phyloP scores from a whole-genome alignment of 176 grass and related monocot species.

The Poa pratensis region DNA sequence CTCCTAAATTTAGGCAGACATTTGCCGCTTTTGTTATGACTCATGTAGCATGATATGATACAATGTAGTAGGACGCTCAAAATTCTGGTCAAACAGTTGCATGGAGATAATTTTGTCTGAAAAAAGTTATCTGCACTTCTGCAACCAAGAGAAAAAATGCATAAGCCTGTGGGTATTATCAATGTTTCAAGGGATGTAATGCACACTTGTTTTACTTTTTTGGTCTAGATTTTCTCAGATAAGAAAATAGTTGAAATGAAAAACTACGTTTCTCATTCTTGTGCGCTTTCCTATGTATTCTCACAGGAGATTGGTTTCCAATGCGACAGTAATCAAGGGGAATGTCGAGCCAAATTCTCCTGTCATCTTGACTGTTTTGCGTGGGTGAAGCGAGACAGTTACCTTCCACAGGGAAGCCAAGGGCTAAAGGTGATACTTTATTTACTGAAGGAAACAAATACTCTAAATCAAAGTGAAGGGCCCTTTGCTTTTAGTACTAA shows the following conservation, averaged over 20 bases:
- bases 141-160: slow-evolving; percentile 22
- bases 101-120: slow-evolving; percentile 2
- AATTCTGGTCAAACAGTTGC: slow-evolving; percentile 31
- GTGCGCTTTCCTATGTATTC: slow-evolving; percentile 37
- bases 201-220: slow-evolving; percentile 15
- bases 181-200: neutral
- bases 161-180: neutral
- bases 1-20: slow-evolving; percentile 9
- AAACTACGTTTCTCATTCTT: slow-evolving; percentile 29
- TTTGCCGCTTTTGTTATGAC: slow-evolving; percentile 13
- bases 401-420: slow-evolving; percentile 98
- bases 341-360: slow-evolving; percentile 97
- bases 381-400: slow-evolving; percentile 99
- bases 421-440: slow-evolving; percentile 85
- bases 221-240: slow-evolving; percentile 10
- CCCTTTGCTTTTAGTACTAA: slow-evolving; percentile 8
- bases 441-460: slow-evolving; percentile 30
- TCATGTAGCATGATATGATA: slow-evolving; percentile 14
- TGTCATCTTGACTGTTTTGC: slow-evolving; percentile 99
- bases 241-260: slow-evolving; percentile 11
- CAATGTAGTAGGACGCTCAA: slow-evolving; percentile 1
- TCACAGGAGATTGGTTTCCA: slow-evolving; percentile 94
- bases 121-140: slow-evolving; percentile 23
- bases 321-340: slow-evolving; percentile 87
- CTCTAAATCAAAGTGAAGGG: slow-evolving; percentile 7